Evolutionary conservation across 2,329 filamentous ascomycete genomes (phyloP).

Genomic region (Helicocarpus griseus): DNA sequence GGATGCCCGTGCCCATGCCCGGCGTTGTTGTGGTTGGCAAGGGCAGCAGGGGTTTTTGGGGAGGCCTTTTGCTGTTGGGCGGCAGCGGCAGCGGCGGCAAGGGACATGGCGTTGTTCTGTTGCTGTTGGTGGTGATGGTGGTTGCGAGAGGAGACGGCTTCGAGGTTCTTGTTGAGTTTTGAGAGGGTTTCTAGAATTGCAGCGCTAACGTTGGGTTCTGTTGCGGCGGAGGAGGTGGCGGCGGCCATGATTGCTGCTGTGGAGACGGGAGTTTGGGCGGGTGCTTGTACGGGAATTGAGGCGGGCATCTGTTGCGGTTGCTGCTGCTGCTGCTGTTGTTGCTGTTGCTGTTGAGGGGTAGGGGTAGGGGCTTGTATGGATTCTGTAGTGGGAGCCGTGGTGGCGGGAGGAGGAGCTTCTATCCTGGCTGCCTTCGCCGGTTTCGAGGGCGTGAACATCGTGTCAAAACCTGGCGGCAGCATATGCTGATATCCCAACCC

Average conservation of each 20-base stretch:
- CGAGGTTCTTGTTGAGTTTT: slow-evolving; percentile 29
- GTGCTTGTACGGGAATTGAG: slow-evolving; percentile 1
- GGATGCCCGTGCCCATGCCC: not conserved
- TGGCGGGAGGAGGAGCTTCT: not conserved
- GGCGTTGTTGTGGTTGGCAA: not conserved
- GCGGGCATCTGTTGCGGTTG: not conserved
- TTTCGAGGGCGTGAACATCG: slow-evolving; percentile 23
- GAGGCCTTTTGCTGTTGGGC: not conserved
- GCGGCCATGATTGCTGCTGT: slow-evolving; percentile 2
- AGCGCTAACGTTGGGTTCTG: slow-evolving; percentile 20
- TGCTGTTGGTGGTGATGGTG: no score
- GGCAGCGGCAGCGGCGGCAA: slow-evolving; percentile 9
- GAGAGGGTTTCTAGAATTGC: slow-evolving; percentile 28
- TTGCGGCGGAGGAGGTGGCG: slow-evolving; percentile 10
- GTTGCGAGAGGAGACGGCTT: slow-evolving; percentile 17
- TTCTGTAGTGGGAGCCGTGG: slow-evolving; percentile 3
- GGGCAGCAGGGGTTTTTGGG: not conserved
- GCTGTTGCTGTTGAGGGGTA: not conserved
- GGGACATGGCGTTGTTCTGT: slow-evolving; percentile 16
- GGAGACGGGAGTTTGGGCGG: slow-evolving; percentile 4
- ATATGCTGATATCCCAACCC: slow-evolving; percentile 5
- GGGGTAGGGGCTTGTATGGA: not conserved
- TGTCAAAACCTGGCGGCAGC: slow-evolving; percentile 30
- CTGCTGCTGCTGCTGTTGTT: not conserved
- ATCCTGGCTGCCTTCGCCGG: not conserved